Percentiles rank a stretch among this genome's conserved stretches.
Conservation (phyloP, 1,284 basidiomycete genomes). For the Sporisorium graminicola region DNA sequence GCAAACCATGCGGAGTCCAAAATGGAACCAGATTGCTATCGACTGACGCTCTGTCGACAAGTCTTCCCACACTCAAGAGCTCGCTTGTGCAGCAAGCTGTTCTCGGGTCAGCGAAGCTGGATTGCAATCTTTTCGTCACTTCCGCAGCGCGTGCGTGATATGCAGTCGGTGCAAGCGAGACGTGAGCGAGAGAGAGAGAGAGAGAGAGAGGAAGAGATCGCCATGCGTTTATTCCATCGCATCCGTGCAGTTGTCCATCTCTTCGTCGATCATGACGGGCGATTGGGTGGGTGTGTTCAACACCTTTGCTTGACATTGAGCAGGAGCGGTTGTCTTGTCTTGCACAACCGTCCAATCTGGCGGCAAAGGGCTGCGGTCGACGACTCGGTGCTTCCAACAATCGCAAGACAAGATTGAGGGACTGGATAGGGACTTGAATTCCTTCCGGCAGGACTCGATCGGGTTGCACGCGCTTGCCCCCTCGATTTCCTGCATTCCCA, state of each 20-base stretch:
- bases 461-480: background rate
- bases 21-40: background rate
- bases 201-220: background rate
- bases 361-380: background rate
- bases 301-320: too few species aligned
- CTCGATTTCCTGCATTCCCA: constrained; percentile 3
- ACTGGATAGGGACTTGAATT: background rate
- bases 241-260: too few species aligned
- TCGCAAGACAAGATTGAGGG: background rate
- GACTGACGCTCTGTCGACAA: too few species aligned
- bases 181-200: background rate
- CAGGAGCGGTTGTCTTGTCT: too few species aligned
- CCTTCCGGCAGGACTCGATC: background rate
- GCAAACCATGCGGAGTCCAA: constrained; percentile 1
- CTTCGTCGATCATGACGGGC: too few species aligned
- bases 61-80: background rate
- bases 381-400: background rate
- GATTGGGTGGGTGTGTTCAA: too few species aligned
- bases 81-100: constrained; percentile 2
- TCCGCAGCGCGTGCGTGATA: background rate
- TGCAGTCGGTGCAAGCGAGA: background rate
- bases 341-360: too few species aligned
- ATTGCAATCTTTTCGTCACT: background rate
- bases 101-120: background rate
- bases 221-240: background rate